Evolutionary conservation across 345 rosid genomes (phyloP).

Genomic region (Linum usitatissimum): DNA sequence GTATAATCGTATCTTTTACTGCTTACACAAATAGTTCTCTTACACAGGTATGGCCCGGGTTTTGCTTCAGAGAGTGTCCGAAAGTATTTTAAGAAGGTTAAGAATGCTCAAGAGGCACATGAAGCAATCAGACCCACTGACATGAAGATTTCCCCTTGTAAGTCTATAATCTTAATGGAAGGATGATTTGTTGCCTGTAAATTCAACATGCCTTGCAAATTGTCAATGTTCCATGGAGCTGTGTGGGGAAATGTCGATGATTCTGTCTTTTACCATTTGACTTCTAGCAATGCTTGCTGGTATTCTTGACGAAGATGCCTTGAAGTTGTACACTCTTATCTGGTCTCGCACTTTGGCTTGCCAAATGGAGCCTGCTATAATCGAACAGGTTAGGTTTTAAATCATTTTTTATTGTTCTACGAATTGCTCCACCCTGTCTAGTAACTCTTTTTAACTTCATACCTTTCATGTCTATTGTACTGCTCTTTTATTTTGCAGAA

Average conservation of each 20-base stretch:
- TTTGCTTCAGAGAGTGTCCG: constrained; percentile 50
- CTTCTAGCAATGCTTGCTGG: constrained; percentile 54
- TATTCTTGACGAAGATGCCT: constrained; percentile 73
- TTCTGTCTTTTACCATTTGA: constrained; percentile 11
- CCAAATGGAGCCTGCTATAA: constrained; percentile 75
- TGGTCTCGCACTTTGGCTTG: constrained; percentile 93
- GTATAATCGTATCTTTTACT: not conserved
- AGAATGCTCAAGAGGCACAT: constrained; percentile 98
- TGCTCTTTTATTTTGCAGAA: no score
- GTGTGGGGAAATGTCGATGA: constrained; percentile 7
- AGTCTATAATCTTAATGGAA: constrained; percentile 13
- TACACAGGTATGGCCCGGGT: constrained; percentile 61
- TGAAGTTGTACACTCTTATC: constrained; percentile 81
- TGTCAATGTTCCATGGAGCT: not conserved
- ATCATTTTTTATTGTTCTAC: not conserved
- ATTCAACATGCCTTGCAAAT: constrained; percentile 6
- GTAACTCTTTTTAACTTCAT: no score
- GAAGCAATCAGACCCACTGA: constrained; percentile 98
- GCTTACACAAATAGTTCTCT: constrained; percentile 5
- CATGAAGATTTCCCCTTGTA: constrained; percentile 75
- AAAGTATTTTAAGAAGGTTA: constrained; percentile 84
- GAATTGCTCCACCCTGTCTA: no score
- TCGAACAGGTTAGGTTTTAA: constrained; percentile 52
- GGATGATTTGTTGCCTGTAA: constrained; percentile 8
- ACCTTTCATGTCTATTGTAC: no score